phyloP scores from a whole-genome alignment of 75 land plant genomes.

The Cryptomeria japonica region DNA sequence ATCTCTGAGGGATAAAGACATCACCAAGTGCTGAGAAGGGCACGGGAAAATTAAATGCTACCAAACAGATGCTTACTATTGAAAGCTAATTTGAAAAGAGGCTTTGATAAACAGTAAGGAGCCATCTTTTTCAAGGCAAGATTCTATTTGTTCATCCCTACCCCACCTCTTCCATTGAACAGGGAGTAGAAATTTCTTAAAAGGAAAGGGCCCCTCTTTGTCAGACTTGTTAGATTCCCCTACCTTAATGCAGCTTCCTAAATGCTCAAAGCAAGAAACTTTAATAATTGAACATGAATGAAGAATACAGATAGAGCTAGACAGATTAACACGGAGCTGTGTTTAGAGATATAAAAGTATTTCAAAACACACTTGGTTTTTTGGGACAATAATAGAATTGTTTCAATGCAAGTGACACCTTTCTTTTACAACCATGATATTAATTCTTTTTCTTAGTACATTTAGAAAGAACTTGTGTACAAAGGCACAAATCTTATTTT shows the following conservation, averaged over 20 bases:
- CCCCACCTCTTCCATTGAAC: background rate
- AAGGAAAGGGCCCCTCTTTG: background rate
- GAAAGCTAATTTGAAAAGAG: background rate
- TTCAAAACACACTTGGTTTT: background rate
- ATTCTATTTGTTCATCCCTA: background rate
- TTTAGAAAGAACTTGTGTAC: background rate
- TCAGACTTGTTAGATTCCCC: slow-evolving; percentile 1
- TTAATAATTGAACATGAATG: background rate
- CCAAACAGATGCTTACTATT: background rate
- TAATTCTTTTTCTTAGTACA: background rate
- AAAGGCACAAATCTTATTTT: background rate
- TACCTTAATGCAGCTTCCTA: background rate
- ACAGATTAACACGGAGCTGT: background rate
- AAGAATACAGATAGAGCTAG: background rate
- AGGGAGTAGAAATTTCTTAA: background rate
- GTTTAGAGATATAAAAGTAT: background rate
- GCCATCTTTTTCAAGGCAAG: background rate
- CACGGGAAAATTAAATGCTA: background rate
- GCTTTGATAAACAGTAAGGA: background rate
- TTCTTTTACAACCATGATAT: background rate
- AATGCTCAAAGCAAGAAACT: background rate
- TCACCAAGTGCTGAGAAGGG: background rate
- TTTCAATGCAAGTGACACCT: background rate
- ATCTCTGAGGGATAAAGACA: background rate
- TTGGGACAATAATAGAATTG: background rate